A percentile compares a stretch with the other conserved stretches of the same genome.
phyloP scores from a whole-genome alignment of 257 asterid genomes.

The Lycium ferocissimum region DNA sequence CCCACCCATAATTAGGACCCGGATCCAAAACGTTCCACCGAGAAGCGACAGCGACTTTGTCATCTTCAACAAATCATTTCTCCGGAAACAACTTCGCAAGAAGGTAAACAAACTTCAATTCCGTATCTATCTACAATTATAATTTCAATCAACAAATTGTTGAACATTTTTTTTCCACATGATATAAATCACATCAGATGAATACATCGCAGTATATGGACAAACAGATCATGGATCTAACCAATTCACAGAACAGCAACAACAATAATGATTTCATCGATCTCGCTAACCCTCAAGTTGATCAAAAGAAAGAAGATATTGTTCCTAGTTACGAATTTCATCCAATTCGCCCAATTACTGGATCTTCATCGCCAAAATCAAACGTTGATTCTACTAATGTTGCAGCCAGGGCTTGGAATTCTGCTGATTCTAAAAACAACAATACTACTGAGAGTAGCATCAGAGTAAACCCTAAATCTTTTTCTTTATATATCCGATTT shows the following conservation, averaged over 20 bases:
- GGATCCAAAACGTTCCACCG: constrained; percentile 10
- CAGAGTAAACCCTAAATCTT: constrained; percentile 51
- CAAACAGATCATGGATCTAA: constrained; percentile 99
- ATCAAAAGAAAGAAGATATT: constrained; percentile 62
- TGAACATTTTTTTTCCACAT: not conserved
- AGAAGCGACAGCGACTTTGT: not conserved
- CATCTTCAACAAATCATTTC: not conserved
- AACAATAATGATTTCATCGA: constrained; percentile 65
- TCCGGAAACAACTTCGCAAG: not conserved
- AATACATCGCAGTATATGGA: constrained; percentile 87
- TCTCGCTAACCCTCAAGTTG: constrained; percentile 67
- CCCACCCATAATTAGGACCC: constrained; percentile 17
- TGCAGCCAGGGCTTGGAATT: constrained; percentile 61
- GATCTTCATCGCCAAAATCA: constrained; percentile 50
- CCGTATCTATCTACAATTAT: not conserved
- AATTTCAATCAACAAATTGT: not conserved
- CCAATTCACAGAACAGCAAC: constrained; percentile 62
- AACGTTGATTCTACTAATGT: constrained; percentile 58
- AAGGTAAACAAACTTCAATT: not conserved
- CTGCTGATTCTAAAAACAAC: constrained; percentile 63
- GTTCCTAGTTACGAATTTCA: constrained; percentile 83
- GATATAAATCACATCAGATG: constrained; percentile 53
- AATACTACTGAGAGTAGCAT: constrained; percentile 45
- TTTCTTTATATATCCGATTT: not conserved
- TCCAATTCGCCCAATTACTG: constrained; percentile 69